Evolutionary conservation across 73 alveolate genomes (phyloP), one percentile per base, ranked within the genome.

Genomic region (Durusdinium trenchii): DNA sequence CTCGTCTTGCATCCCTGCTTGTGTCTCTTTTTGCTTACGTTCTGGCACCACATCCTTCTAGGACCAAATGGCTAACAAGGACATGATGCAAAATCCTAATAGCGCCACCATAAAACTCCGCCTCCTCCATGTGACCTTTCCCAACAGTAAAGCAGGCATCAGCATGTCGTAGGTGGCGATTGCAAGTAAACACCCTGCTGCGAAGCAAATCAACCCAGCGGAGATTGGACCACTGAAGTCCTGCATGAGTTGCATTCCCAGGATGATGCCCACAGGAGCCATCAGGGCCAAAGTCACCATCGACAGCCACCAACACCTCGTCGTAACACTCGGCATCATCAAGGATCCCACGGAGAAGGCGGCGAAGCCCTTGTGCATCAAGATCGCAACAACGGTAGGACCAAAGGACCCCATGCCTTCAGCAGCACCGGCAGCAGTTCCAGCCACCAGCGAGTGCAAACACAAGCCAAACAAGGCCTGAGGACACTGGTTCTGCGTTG

Each of bases 81-180:
- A 89, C 96, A 89, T 89, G 69, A 42, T 6, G 51, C 86, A 45
- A 69, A 89, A 89, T 35, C 96, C 82, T 16, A 89, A 12, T 50
- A 89, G 46, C 23, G 96, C 43, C 6, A 62, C 86, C 32, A 64
- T 5, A 86, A 89, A 89, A 71, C 96, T 89, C 35, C 96, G 96
- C 52, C 96, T 43, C 86, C 51, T 62, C 96, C 96, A 89, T 35
- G 45, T 30, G 52, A 30, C 67, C 71, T 67, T 89, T 35, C 96
- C 96, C 1, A 48, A 28, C 23, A 89, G 28, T 42, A 89, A 67
- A 6, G 96, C 47, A 67, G 96, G 96, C 96, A 89, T 89, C 3
- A 89, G 96, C 96, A 89, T 89, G 38, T 89, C 96, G 78, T 89
- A 89, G 67, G 67, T 86, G 14, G 96, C 95, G 47, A 89, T 69